Percentiles rank a stretch among this genome's conserved stretches.
Conservation (phyloP, 2,329 filamentous ascomycete genomes). For the Fusarium sp. region DNA sequence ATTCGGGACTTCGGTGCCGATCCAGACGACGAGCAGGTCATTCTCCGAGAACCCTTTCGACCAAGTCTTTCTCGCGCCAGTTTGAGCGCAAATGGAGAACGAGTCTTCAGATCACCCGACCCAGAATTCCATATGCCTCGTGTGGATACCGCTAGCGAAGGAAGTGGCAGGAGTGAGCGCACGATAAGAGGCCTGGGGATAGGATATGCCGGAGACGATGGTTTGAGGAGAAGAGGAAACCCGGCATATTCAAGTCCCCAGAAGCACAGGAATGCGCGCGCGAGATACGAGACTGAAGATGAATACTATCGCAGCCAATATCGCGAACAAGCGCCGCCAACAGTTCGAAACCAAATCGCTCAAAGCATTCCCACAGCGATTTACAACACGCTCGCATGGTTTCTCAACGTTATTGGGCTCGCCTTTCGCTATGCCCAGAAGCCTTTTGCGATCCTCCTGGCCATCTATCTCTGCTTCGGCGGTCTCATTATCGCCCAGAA, state of each 20-base stretch:
- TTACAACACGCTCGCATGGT: conserved; percentile 62
- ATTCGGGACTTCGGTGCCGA: conserved; percentile 66
- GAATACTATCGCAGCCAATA: conserved; percentile 28
- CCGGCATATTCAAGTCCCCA: conserved; percentile 41
- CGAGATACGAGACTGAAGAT: conserved; percentile 36
- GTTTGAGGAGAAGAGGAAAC: conserved; percentile 48
- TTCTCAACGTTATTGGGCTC: conserved; percentile 67
- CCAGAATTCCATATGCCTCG: conserved; percentile 68
- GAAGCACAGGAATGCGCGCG: conserved; percentile 41
- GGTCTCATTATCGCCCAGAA: conserved; percentile 71
- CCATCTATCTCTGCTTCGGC: conserved; percentile 72
- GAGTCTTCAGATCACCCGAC: conserved; percentile 58
- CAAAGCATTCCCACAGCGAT: conserved; percentile 56
- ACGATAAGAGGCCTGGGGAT: conserved; percentile 51
- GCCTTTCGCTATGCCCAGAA: conserved; percentile 74
- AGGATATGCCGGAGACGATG: conserved; percentile 40
- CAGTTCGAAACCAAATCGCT: conserved; percentile 52
- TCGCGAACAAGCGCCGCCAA: conserved; percentile 18
- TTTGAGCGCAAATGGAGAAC: conserved; percentile 44
- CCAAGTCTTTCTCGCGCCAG: conserved; percentile 62
- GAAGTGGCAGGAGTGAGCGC: conserved; percentile 52
- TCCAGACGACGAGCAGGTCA: conserved; percentile 68
- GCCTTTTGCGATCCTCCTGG: conserved; percentile 71
- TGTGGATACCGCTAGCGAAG: conserved; percentile 57
- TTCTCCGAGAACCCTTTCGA: conserved; percentile 67